phyloP scores from a whole-genome alignment of 768 basidiomycete species.

The Serendipita sp. region DNA sequence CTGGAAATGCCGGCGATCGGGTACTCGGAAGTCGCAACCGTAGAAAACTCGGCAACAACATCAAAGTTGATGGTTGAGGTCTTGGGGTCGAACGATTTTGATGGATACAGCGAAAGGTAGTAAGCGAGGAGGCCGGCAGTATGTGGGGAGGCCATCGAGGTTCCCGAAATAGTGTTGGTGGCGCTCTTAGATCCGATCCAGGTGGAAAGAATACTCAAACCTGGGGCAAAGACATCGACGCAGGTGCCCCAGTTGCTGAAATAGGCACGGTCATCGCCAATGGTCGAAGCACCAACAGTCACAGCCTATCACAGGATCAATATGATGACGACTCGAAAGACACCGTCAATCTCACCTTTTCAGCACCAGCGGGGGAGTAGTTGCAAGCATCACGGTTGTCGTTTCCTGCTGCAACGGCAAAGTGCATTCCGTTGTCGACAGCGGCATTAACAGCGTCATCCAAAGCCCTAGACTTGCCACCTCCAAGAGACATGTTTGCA shows the following conservation, averaged over 20 bases:
- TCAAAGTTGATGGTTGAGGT: slow-evolving; percentile 5
- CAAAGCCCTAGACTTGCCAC: slow-evolving; percentile 74
- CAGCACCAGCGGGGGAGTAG: slow-evolving; percentile 81
- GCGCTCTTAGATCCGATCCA: slow-evolving; percentile 49
- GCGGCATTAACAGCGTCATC: slow-evolving; percentile 77
- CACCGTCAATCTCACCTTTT: slow-evolving; percentile 14
- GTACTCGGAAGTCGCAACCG: slow-evolving; percentile 12
- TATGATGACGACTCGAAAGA: neutral
- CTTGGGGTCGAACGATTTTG: slow-evolving; percentile 38
- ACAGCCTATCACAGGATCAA: slow-evolving; percentile 37
- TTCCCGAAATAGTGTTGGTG: slow-evolving; percentile 69
- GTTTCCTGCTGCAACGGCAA: slow-evolving; percentile 88
- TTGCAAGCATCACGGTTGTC: slow-evolving; percentile 65
- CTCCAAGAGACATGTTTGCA: slow-evolving; percentile 95
- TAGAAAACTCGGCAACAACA: slow-evolving; percentile 13
- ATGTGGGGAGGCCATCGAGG: slow-evolving; percentile 92
- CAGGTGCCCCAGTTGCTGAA: slow-evolving; percentile 87
- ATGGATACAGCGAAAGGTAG: slow-evolving; percentile 76
- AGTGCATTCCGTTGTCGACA: slow-evolving; percentile 73
- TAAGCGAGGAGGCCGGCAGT: slow-evolving; percentile 82
- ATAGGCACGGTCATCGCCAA: slow-evolving; percentile 66
- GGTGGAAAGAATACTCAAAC: slow-evolving; percentile 79
- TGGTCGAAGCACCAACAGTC: slow-evolving; percentile 84
- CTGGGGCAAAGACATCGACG: slow-evolving; percentile 85
- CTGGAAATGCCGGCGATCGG: slow-evolving; percentile 22